phyloP scores from a whole-genome alignment of 495 filamentous ascomycete species.

The Amphirosellinia nigrospora region DNA sequence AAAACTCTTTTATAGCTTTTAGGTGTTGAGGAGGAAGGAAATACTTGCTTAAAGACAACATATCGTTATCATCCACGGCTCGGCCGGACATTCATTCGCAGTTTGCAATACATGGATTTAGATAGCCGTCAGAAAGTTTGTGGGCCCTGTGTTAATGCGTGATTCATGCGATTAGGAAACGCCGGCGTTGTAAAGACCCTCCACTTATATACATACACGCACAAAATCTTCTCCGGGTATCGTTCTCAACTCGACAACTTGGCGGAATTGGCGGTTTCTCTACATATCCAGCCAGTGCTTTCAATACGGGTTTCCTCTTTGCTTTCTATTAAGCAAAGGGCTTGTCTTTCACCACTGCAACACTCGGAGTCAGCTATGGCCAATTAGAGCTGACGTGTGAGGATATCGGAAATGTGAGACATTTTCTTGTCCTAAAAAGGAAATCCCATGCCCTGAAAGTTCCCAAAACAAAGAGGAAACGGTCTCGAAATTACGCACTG shows the following conservation, averaged over 20 bases:
- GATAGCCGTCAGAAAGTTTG: constrained; percentile 16
- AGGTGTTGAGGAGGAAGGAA: constrained; percentile 10
- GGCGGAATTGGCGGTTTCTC: background rate
- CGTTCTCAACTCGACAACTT: background rate
- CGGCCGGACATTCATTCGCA: constrained; percentile 32
- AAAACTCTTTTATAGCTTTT: constrained; percentile 14
- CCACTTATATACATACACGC: constrained; percentile 14
- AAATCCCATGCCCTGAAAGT: no score
- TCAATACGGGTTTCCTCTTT: background rate
- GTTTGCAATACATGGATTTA: constrained; percentile 31
- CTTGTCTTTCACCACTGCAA: constrained; percentile 40
- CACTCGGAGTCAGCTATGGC: no score
- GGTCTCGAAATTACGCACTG: no score
- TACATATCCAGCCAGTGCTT: background rate
- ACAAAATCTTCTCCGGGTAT: constrained; percentile 18
- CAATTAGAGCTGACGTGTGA: no score
- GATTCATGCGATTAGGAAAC: constrained; percentile 22
- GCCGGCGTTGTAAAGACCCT: constrained; percentile 7
- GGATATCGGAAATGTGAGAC: no score
- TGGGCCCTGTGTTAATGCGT: constrained; percentile 23
- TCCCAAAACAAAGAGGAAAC: no score
- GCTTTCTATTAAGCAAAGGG: constrained; percentile 14
- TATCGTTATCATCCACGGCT: constrained; percentile 21
- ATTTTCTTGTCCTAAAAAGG: no score
- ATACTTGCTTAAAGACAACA: background rate